These are phyloP conservation scores for Proliferodiscus dingleyae DNA, from an alignment of 2,329 filamentous ascomycete species.

Conservation along the genomic window DNA sequence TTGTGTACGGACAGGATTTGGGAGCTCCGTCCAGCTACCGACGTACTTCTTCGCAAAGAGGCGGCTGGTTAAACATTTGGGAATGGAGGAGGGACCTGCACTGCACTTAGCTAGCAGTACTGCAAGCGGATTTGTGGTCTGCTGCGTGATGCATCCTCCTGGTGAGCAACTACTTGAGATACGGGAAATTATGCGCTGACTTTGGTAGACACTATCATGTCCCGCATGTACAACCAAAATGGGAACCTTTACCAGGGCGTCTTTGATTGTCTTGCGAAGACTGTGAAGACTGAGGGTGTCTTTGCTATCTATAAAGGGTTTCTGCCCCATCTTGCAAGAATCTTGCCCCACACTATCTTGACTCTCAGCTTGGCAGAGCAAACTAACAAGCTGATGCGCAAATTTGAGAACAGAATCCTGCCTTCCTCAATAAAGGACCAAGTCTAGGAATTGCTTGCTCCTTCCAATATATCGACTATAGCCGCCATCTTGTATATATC, in stretches of 20 bases:
- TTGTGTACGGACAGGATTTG: slow-evolving; percentile 94
- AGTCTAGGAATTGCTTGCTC: slow-evolving; percentile 13
- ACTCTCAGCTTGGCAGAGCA: slow-evolving; percentile 93
- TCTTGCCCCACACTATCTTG: slow-evolving; percentile 91
- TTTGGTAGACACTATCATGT: slow-evolving; percentile 85
- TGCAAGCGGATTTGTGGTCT: slow-evolving; percentile 90
- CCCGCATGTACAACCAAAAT: slow-evolving; percentile 96
- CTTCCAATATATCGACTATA: slow-evolving; percentile 6
- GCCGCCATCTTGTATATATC: slow-evolving; percentile 22
- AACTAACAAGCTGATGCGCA: slow-evolving; percentile 87
- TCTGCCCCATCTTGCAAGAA: slow-evolving; percentile 87
- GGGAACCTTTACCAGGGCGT: slow-evolving; percentile 94
- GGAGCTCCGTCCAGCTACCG: slow-evolving; percentile 90
- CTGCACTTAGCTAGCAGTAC: slow-evolving; percentile 87
- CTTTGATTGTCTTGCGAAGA: slow-evolving; percentile 88
- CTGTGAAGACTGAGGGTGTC: slow-evolving; percentile 82
- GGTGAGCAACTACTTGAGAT: slow-evolving; percentile 45
- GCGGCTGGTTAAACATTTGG: slow-evolving; percentile 72
- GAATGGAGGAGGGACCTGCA: slow-evolving; percentile 84
- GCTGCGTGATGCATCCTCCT: slow-evolving; percentile 96
- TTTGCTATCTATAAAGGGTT: slow-evolving; percentile 97
- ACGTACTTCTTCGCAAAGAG: slow-evolving; percentile 98
- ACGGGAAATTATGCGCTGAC: slow-evolving; percentile 10
- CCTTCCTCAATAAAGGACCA: slow-evolving; percentile 33
- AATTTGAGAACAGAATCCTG: slow-evolving; percentile 61